These are phyloP conservation scores for Backusella luteola DNA, from an alignment of 192 early-diverging fungal species.

Conservation along the genomic window DNA sequence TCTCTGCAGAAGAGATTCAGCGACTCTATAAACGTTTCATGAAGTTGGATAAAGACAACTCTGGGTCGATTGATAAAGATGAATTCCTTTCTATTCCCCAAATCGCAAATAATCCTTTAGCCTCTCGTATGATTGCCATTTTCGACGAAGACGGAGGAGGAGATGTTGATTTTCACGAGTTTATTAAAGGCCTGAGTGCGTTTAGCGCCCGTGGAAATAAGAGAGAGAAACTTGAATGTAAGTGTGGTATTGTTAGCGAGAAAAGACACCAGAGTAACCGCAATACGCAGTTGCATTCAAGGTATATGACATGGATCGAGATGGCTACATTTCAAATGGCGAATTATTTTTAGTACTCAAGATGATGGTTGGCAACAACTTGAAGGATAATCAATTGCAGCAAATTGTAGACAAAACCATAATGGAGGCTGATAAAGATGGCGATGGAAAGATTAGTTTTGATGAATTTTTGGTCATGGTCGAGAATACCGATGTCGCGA, in stretches of 20 bases:
- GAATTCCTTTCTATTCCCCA: constrained; percentile 97
- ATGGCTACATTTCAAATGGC: constrained; percentile 98
- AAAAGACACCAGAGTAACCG: neutral
- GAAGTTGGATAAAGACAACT: constrained; percentile 96
- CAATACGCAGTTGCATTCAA: constrained; percentile 85
- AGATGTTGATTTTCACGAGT: constrained; percentile 99
- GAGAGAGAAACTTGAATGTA: constrained; percentile 93
- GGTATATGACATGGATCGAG: constrained; percentile 99
- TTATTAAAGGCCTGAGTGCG: constrained; percentile 90
- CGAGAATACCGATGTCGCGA: constrained; percentile 94
- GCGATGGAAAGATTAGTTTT: constrained; percentile 95
- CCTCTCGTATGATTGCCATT: constrained; percentile 92
- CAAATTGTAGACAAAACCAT: constrained; percentile 99
- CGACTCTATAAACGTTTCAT: constrained; percentile 98
- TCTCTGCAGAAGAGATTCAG: constrained; percentile 93
- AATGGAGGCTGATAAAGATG: constrained; percentile 94
- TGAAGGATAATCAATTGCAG: constrained; percentile 95
- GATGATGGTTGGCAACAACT: constrained; percentile 99
- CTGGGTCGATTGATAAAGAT: constrained; percentile 95
- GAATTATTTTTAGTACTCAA: constrained; percentile 98
- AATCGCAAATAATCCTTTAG: constrained; percentile 97
- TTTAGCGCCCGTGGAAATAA: constrained; percentile 95
- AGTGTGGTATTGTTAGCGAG: constrained; percentile 21
- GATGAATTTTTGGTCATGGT: constrained; percentile 95
- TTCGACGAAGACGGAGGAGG: constrained; percentile 98